These are phyloP conservation scores for Saccharomyces uvarum DNA, from an alignment of 1,139 yeast species.

Conservation along the genomic window DNA sequence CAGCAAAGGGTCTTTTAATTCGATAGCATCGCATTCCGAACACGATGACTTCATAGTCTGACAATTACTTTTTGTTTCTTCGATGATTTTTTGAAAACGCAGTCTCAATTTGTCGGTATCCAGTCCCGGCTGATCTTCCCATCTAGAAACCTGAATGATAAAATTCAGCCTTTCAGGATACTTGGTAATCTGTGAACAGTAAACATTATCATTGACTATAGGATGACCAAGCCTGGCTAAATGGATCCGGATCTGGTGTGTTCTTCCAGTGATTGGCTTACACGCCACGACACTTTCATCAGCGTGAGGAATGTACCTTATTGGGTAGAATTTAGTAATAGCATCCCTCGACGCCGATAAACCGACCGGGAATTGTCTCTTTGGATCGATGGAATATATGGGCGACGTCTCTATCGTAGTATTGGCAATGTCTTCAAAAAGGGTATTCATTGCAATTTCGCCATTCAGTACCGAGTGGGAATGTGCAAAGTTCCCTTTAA, in stretches of 20 bases:
- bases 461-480: slow-evolving; percentile 12
- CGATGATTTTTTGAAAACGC: slow-evolving; percentile 19
- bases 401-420: slow-evolving; percentile 48
- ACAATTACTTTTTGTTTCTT: slow-evolving; percentile 25
- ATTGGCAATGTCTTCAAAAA: slow-evolving; percentile 29
- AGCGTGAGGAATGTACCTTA: slow-evolving; percentile 28
- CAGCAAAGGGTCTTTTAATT: slow-evolving; percentile 37
- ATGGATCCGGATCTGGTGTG: slow-evolving; percentile 75
- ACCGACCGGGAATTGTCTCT: slow-evolving; percentile 33
- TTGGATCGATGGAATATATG: slow-evolving; percentile 64
- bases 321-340: slow-evolving; percentile 35
- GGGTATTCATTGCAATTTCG: not conserved
- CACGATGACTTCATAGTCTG: slow-evolving; percentile 35
- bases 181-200: slow-evolving; percentile 33
- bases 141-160: slow-evolving; percentile 48
- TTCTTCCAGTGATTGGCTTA: slow-evolving; percentile 63
- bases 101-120: slow-evolving; percentile 39
- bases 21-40: slow-evolving; percentile 38
- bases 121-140: slow-evolving; percentile 51
- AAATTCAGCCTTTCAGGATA: slow-evolving; percentile 24
- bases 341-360: slow-evolving; percentile 34
- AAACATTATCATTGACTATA: slow-evolving; percentile 59
- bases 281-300: slow-evolving; percentile 56
- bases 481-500: slow-evolving; percentile 49
- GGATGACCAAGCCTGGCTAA: slow-evolving; percentile 58